These are phyloP conservation scores for Fraxinus sp. DNA, from an alignment of 305 asterid species.

Conservation along the genomic window DNA sequence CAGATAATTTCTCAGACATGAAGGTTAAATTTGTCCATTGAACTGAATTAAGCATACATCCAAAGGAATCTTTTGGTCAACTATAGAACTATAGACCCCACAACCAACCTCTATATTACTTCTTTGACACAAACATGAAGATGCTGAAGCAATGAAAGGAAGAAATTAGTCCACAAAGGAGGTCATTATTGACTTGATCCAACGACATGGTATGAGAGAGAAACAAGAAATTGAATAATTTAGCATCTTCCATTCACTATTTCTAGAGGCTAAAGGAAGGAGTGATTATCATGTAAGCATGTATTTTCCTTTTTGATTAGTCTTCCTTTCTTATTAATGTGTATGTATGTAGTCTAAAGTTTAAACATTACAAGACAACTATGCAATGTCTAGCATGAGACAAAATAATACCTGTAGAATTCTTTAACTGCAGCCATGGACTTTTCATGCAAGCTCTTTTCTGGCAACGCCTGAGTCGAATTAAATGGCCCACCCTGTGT, in stretches of 20 bases:
- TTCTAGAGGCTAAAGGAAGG: not conserved
- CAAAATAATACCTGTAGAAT: slow-evolving; percentile 66
- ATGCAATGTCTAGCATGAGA: not conserved
- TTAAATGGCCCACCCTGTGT: slow-evolving; percentile 42
- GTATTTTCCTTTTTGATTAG: not conserved
- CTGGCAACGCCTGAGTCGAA: slow-evolving; percentile 38
- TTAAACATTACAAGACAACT: slow-evolving; percentile 7
- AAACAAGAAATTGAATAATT: not conserved
- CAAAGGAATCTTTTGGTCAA: not conserved
- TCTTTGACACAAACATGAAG: not conserved
- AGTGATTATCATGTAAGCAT: not conserved
- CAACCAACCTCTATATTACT: not conserved
- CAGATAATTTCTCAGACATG: not conserved
- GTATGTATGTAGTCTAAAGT: slow-evolving; percentile 14
- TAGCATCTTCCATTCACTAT: not conserved
- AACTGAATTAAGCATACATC: not conserved
- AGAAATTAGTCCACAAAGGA: not conserved
- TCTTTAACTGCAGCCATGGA: slow-evolving; percentile 76
- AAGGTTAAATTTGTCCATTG: not conserved
- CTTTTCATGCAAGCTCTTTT: slow-evolving; percentile 54
- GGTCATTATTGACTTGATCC: not conserved
- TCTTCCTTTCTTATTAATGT: not conserved
- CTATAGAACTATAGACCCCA: not conserved
- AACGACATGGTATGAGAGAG: not conserved
- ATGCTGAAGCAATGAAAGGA: slow-evolving; percentile 1